Evolutionary conservation across 495 filamentous ascomycete genomes (phyloP), one percentile per base, ranked within the genome.

Genomic region (Aspergillus indologenus): DNA sequence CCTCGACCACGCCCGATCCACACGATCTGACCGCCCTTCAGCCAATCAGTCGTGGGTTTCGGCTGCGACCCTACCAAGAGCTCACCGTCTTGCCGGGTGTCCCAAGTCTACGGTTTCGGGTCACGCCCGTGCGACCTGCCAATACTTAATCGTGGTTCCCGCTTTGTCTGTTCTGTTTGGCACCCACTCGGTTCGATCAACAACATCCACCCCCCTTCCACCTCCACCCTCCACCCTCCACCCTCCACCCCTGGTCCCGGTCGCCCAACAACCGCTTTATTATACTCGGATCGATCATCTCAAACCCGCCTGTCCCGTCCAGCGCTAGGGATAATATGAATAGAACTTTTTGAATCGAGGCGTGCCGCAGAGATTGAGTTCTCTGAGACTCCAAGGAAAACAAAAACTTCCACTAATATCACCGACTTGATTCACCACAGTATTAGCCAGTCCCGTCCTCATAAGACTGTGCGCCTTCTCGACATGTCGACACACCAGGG

Each of bases 401-500:
- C 12, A 6, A 14, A 8, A 40, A 2, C 12, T 7, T 40, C 12
- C 5, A 40, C 12, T 15, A 15, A 15, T 40, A 11, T 14, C 12
- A 40, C 34, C 12, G 7, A 40, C 34, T 14, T 40, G 12, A 6
- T 11, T 40, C 12, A 40, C 12, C 34, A 14, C 9, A 29, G 9
- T 9, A 9, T 3, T 21, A n/a, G 19, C 21, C 45, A 48, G 12
- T 7, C 14, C 45, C 18, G 45, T 14, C 45, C 18, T 18, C 15
- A n/a, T 19, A 23, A 11, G 34, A 29, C 4, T 29, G 34, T 40
- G 34, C 34, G 34, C 34, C n/a, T 15, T 40, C 2, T 4, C 34
- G 34, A 59, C 11, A 77, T 77, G 74, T 67, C 74, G 55, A 59
- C 60, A 21, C 61, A 68, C 57, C 53, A 59, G 48, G 50, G 18